phyloP scores from a whole-genome alignment of 192 early-diverging fungal genomes.

The Coemansia sp. region DNA sequence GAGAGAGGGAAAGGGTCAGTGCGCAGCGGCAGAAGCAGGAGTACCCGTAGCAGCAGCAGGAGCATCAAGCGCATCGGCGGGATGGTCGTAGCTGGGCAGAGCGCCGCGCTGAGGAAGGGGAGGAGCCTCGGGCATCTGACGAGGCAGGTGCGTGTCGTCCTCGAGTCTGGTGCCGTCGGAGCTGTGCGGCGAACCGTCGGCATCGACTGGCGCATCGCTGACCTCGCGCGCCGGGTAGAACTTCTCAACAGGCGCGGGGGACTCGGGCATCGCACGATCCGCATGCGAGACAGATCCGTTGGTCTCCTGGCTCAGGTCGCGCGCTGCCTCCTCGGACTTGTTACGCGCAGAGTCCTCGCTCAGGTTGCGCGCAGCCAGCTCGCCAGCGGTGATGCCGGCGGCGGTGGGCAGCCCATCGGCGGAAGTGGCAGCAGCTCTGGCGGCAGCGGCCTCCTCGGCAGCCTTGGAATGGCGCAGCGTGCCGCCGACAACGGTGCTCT shows the following conservation, averaged over 20 bases:
- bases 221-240: slow-evolving; percentile 18
- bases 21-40: not conserved
- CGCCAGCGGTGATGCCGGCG: slow-evolving; percentile 1
- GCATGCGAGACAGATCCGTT: not conserved
- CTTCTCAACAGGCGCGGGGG: slow-evolving; percentile 13
- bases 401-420: slow-evolving; percentile 4
- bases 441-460: slow-evolving; percentile 15
- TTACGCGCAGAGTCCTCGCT: slow-evolving; percentile 2
- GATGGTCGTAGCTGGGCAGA: not conserved
- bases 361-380: not conserved
- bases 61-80: not conserved
- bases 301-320: not conserved
- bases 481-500: slow-evolving; percentile 21
- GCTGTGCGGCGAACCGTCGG: not conserved
- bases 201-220: not conserved
- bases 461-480: slow-evolving; percentile 31
- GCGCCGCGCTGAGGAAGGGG: not conserved
- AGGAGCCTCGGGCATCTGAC: not conserved
- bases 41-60: not conserved
- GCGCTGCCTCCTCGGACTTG: not conserved
- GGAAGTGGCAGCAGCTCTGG: not conserved
- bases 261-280: not conserved
- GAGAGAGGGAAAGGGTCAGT: too few species aligned
- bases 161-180: not conserved
- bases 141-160: not conserved